These are phyloP conservation scores for Platanus orientalis DNA, from an alignment of 164 flowering plant species.

Conservation along the genomic window DNA sequence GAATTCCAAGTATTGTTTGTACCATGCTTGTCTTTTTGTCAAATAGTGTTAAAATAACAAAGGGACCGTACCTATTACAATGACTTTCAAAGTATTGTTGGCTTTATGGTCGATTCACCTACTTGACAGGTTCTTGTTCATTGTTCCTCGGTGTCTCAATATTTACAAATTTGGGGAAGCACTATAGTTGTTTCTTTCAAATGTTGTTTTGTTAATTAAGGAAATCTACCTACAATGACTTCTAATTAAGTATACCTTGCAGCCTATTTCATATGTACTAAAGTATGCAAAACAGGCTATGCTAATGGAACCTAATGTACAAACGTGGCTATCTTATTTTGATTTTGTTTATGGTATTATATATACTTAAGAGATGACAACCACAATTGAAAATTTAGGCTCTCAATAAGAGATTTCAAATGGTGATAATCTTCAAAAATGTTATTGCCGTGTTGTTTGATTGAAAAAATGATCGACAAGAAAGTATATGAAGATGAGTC, in stretches of 20 bases:
- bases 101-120: too few relatives aligned
- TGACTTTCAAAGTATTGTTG: too few relatives aligned
- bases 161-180: constrained; percentile 1
- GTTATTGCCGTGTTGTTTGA: background rate
- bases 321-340: background rate
- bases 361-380: constrained; percentile 13
- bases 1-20: too few relatives aligned
- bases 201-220: too few relatives aligned
- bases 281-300: background rate
- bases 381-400: constrained; percentile 20
- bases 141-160: background rate
- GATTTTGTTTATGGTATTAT: background rate
- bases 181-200: constrained; percentile 16
- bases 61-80: too few relatives aligned
- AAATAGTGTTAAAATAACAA: too few relatives aligned
- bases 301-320: background rate
- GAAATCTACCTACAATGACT: constrained; percentile 16
- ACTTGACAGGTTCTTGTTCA: constrained; percentile 15
- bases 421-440: constrained; percentile 28
- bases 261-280: constrained; percentile 14
- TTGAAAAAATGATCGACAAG: background rate
- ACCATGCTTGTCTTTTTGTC: too few relatives aligned
- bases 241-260: constrained; percentile 14
- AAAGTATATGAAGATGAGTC: constrained; percentile 12
- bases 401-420: constrained; percentile 4